Conservation (phyloP, 306 rosid genomes). For the Neltuma alba region DNA sequence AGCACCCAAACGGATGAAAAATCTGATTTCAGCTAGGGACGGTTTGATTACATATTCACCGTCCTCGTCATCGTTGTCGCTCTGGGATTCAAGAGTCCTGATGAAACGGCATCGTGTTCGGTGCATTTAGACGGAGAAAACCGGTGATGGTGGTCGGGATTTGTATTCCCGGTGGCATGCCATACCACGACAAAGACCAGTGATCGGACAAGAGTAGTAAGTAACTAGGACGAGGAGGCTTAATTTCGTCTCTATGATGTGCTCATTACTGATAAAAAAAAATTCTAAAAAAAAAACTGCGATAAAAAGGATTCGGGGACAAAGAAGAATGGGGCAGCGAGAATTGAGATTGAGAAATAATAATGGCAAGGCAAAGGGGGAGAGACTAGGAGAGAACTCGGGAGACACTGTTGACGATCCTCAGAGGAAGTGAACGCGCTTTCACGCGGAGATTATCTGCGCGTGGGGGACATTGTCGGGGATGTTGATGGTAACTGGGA, state of each 20-base stretch:
- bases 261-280: conserved; percentile 22
- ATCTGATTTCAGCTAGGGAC: background rate
- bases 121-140: conserved; percentile 46
- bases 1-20: conserved; percentile 2
- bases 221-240: background rate
- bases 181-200: conserved; percentile 54
- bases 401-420: conserved; percentile 16
- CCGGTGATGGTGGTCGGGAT: conserved; percentile 46
- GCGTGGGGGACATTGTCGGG: conserved; percentile 38
- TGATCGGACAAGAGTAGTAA: conserved; percentile 28
- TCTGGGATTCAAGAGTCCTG: conserved; percentile 3
- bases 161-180: conserved; percentile 49
- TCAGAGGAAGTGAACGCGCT: conserved; percentile 32
- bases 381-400: conserved; percentile 11
- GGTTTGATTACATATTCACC: conserved; percentile 23
- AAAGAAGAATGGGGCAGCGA: conserved; percentile 12
- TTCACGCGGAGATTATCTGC: conserved; percentile 31
- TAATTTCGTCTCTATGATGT: conserved; percentile 10
- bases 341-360: conserved; percentile 5
- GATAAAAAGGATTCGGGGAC: background rate
- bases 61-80: conserved; percentile 20
- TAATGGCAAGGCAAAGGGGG: conserved; percentile 15
- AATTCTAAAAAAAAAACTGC: background rate
- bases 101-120: conserved; percentile 19
- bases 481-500: conserved; percentile 36